Conservation (phyloP, 805 yeast species). For the Saccharomyces paradoxus region DNA sequence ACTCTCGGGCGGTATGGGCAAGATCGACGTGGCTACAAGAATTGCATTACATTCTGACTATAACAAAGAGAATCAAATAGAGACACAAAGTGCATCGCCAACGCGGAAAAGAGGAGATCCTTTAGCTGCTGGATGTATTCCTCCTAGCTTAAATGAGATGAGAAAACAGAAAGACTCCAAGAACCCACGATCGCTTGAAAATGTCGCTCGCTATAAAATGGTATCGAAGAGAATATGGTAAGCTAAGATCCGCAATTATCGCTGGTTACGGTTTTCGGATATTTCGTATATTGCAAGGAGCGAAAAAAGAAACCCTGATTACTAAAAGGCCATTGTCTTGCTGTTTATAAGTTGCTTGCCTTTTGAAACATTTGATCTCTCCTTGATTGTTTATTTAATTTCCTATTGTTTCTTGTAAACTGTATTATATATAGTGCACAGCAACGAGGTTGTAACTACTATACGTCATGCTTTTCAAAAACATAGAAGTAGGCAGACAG, state of each 20-base stretch:
- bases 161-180: conserved; percentile 22
- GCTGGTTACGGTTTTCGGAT: not conserved
- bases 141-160: conserved; percentile 22
- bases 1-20: conserved; percentile 31
- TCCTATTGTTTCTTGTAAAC: not conserved
- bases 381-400: not conserved
- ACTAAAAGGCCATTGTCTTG: not conserved
- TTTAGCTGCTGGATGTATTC: conserved; percentile 6
- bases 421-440: not conserved
- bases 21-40: conserved; percentile 27
- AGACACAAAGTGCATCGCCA: not conserved
- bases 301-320: not conserved
- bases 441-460: not conserved
- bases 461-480: not conserved
- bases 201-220: conserved; percentile 62
- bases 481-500: not conserved
- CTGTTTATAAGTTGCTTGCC: not conserved
- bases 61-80: conserved; percentile 11
- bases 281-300: not conserved
- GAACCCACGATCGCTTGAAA: conserved; percentile 35
- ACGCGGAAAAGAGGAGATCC: not conserved
- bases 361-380: not conserved
- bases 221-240: conserved; percentile 70
- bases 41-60: conserved; percentile 15
- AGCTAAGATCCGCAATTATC: not conserved